Evolutionary conservation across 2,329 filamentous ascomycete species (phyloP).

Genomic region (Pseudopyricularia cyperi): DNA sequence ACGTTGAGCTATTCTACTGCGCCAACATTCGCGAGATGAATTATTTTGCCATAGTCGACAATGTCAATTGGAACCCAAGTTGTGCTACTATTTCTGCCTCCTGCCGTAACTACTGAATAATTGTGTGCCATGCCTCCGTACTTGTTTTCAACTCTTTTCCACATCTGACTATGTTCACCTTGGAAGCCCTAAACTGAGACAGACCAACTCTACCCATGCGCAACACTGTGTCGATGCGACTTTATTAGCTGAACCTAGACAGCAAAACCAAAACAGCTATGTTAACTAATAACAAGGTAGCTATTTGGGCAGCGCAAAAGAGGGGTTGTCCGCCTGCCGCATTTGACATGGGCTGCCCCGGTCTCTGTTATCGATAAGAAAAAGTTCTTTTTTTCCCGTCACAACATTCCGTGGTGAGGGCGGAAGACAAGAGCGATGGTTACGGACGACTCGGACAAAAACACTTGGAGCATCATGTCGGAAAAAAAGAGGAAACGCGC

Average conservation of each 20-base stretch:
- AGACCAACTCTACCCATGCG: not conserved
- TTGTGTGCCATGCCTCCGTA: too few species aligned
- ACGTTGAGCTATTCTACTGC: not conserved
- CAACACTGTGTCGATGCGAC: not conserved
- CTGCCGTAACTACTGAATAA: not conserved
- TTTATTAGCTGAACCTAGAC: too few species aligned
- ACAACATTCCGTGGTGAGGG: not conserved
- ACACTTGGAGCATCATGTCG: not conserved
- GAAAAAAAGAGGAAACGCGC: slow-evolving; percentile 41
- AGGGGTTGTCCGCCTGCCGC: too few species aligned
- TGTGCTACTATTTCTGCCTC: not conserved
- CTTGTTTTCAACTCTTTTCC: not conserved
- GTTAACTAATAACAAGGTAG: too few species aligned
- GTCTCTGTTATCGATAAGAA: too few species aligned
- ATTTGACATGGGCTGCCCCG: too few species aligned
- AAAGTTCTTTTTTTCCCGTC: too few species aligned
- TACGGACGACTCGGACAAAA: not conserved
- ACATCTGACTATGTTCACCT: not conserved
- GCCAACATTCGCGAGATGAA: not conserved
- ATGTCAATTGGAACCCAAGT: not conserved
- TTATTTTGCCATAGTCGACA: not conserved
- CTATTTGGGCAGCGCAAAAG: too few species aligned
- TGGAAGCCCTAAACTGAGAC: not conserved
- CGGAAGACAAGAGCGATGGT: not conserved
- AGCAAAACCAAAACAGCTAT: too few species aligned